phyloP scores from a whole-genome alignment of 176 grass and related monocot species.

The Paspalum notatum region DNA sequence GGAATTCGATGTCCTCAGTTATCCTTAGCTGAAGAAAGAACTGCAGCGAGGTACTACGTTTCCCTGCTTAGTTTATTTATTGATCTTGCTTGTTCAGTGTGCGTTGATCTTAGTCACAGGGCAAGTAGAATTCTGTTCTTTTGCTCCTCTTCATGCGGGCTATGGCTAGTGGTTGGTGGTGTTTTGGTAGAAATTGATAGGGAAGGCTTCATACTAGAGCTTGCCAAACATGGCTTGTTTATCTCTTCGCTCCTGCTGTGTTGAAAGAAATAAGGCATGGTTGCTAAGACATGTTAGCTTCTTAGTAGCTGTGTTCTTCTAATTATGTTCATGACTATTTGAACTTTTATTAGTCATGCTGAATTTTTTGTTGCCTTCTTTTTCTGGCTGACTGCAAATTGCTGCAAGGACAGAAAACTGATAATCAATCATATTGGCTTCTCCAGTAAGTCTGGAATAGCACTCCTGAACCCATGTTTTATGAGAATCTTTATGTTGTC shows the following conservation, averaged over 20 bases:
- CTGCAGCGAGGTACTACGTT: conserved; percentile 39
- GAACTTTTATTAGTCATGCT: not conserved
- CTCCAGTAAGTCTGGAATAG: conserved; percentile 55
- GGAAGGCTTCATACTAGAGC: conserved; percentile 7
- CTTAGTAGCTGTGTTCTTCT: not conserved
- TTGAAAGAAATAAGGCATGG: not conserved
- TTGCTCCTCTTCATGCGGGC: not conserved
- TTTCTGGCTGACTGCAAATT: conserved; percentile 27
- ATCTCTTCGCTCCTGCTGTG: not conserved
- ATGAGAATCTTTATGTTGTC: conserved; percentile 34
- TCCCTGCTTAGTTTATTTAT: conserved; percentile 12
- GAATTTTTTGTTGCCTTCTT: conserved; percentile 10
- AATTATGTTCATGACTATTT: not conserved
- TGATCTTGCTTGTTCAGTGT: conserved; percentile 11
- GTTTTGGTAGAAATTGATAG: conserved; percentile 9
- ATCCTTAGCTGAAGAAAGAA: conserved; percentile 12
- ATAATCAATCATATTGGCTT: conserved; percentile 25
- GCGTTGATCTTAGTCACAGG: conserved; percentile 20
- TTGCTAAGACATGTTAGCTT: conserved; percentile 18
- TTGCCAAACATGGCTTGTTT: conserved; percentile 22
- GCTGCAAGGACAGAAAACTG: not conserved
- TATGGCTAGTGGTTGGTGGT: not conserved
- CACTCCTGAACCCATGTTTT: conserved; percentile 16
- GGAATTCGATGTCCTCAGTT: not conserved
- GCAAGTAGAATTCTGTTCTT: not conserved